phyloP scores from a whole-genome alignment of 495 filamentous ascomycete species.

The Rhypophila decipiens region DNA sequence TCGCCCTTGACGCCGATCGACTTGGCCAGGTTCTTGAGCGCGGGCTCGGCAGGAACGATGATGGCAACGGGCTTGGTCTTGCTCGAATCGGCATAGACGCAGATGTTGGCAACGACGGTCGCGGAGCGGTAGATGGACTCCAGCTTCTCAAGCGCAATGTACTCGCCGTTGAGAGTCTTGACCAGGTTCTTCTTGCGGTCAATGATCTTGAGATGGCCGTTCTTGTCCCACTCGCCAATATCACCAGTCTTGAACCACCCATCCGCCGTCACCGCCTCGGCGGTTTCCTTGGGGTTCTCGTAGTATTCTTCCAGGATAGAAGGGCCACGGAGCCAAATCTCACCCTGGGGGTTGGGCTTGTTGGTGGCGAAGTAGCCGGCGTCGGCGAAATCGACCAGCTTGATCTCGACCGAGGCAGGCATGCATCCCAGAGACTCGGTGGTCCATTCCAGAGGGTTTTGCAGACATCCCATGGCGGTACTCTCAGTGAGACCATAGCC shows the following conservation, averaged over 20 bases:
- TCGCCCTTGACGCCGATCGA: conserved; percentile 65
- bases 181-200: conserved; percentile 98
- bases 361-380: conserved; percentile 85
- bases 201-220: conserved; percentile 81
- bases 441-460: conserved; percentile 87
- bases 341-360: conserved; percentile 83
- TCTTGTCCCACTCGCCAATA: conserved; percentile 80
- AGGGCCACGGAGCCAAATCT: conserved; percentile 85
- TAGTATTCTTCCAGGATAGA: conserved; percentile 70
- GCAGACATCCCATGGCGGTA: conserved; percentile 84
- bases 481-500: conserved; percentile 98
- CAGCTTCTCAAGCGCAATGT: conserved; percentile 98
- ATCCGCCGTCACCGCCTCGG: conserved; percentile 63
- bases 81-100: conserved; percentile 76
- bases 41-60: conserved; percentile 82
- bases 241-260: conserved; percentile 97
- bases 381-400: conserved; percentile 92
- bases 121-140: conserved; percentile 89
- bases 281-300: conserved; percentile 77
- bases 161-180: conserved; percentile 94
- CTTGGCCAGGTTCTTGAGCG: conserved; percentile 75
- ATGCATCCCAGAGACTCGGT: conserved; percentile 73
- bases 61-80: conserved; percentile 87
- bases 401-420: conserved; percentile 77
- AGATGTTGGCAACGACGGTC: conserved; percentile 87